phyloP scores from a whole-genome alignment of 2,329 filamentous ascomycete genomes.

The Pseudogymnoascus pannorum region DNA sequence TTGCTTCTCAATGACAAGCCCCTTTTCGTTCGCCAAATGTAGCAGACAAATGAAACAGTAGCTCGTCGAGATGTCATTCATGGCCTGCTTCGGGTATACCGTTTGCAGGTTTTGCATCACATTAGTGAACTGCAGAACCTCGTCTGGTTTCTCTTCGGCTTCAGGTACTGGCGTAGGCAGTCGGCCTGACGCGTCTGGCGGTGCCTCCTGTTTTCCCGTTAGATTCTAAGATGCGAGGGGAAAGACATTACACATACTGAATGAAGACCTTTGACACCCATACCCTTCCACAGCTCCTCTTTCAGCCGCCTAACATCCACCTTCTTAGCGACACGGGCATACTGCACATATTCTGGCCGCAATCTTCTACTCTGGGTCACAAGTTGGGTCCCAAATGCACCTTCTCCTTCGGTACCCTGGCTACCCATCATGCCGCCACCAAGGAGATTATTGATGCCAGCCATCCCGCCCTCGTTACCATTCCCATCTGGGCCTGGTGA shows the following conservation, averaged over 20 bases:
- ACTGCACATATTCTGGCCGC: slow-evolving; percentile 63
- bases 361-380: slow-evolving; percentile 57
- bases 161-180: slow-evolving; percentile 31
- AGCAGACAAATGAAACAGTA: slow-evolving; percentile 82
- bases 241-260: slow-evolving; percentile 33
- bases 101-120: slow-evolving; percentile 84
- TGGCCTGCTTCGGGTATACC: slow-evolving; percentile 77
- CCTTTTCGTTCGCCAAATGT: slow-evolving; percentile 71
- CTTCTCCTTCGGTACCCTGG: slow-evolving; percentile 32
- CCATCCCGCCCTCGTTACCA: slow-evolving; percentile 38
- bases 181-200: slow-evolving; percentile 22
- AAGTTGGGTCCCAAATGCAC: slow-evolving; percentile 56
- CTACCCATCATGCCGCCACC: slow-evolving; percentile 43
- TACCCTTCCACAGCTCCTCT: slow-evolving; percentile 63
- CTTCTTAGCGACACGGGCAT: slow-evolving; percentile 63
- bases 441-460: slow-evolving; percentile 43
- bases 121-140: slow-evolving; percentile 71
- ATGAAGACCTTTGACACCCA: slow-evolving; percentile 47
- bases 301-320: slow-evolving; percentile 62
- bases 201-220: slow-evolving; percentile 18
- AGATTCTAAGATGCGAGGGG: slow-evolving; percentile 8
- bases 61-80: slow-evolving; percentile 92
- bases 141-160: slow-evolving; percentile 39
- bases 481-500: slow-evolving; percentile 54
- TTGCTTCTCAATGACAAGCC: slow-evolving; percentile 50